A percentile compares a stretch with the other conserved stretches of the same genome.
These are phyloP conservation scores for Candida gigantensis DNA, from an alignment of 1,139 yeast genomes.

Conservation along the genomic window DNA sequence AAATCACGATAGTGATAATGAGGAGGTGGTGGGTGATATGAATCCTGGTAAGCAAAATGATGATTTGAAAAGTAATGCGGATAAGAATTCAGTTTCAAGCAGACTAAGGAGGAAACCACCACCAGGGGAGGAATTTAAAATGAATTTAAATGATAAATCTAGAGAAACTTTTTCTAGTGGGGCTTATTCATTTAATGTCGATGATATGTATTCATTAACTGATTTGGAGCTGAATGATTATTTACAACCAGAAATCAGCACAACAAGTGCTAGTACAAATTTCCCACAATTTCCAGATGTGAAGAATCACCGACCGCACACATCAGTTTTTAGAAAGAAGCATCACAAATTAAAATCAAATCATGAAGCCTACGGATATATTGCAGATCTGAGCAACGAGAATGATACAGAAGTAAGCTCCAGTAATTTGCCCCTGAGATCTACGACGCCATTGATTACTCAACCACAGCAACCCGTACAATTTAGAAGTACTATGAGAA, in stretches of 20 bases:
- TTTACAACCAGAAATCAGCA: conserved; percentile 7
- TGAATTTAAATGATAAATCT: conserved; percentile 11
- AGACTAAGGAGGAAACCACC: conserved; percentile 31
- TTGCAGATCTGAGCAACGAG: conserved; percentile 18
- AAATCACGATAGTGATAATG: conserved; percentile 12
- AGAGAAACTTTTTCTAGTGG: conserved; percentile 17
- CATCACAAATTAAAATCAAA: conserved; percentile 17
- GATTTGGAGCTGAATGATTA: conserved; percentile 15
- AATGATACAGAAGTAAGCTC: conserved; percentile 14
- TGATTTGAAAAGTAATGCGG: conserved; percentile 1
- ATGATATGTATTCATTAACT: conserved; percentile 12
- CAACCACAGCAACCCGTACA: conserved; percentile 34
- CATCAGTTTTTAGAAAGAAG: conserved; percentile 17
- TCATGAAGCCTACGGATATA: conserved; percentile 17
- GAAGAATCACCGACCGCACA: conserved; percentile 11
- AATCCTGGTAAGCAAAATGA: neutral
- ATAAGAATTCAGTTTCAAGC: conserved; percentile 6
- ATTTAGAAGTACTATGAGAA: conserved; percentile 69
- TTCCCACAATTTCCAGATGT: conserved; percentile 33
- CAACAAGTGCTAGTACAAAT: conserved; percentile 9
- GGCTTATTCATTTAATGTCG: conserved; percentile 15
- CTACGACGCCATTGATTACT: conserved; percentile 16
- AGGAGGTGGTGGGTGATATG: neutral
- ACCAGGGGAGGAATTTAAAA: conserved; percentile 17
- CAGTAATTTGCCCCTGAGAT: conserved; percentile 13